Percentiles rank a stretch among this genome's conserved stretches.
Conservation (phyloP, 2,329 filamentous ascomycete species). For the Trichocomaceae sp. region DNA sequence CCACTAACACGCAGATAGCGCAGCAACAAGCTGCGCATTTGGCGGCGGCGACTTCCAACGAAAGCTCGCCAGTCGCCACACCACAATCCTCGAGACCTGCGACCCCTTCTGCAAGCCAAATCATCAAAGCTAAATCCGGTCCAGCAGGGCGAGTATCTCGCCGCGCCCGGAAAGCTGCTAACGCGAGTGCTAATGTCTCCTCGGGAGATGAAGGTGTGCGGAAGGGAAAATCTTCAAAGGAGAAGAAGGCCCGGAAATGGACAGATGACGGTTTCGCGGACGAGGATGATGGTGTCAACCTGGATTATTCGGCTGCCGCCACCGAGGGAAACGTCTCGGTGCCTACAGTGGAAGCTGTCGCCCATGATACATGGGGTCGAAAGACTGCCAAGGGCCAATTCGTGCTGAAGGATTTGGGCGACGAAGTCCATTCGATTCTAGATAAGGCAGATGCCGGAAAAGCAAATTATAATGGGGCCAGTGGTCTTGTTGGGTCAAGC, state of each 20-base stretch:
- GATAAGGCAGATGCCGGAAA: slow-evolving; percentile 67
- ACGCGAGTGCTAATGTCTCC: slow-evolving; percentile 47
- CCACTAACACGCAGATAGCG: slow-evolving; percentile 28
- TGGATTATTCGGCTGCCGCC: slow-evolving; percentile 79
- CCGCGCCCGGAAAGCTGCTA: slow-evolving; percentile 65
- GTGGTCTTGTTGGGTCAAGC: slow-evolving; percentile 69
- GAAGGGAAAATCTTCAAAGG: slow-evolving; percentile 48
- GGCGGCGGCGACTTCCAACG: slow-evolving; percentile 48
- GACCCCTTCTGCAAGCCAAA: slow-evolving; percentile 61
- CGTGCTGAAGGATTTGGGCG: slow-evolving; percentile 83
- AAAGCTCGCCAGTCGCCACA: slow-evolving; percentile 63
- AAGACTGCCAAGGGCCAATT: slow-evolving; percentile 85
- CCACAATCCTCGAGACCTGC: slow-evolving; percentile 72
- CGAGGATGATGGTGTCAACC: slow-evolving; percentile 69
- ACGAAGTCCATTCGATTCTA: slow-evolving; percentile 87
- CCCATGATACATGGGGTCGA: slow-evolving; percentile 75
- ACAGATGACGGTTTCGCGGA: slow-evolving; percentile 81
- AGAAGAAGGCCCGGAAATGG: slow-evolving; percentile 88
- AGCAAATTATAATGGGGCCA: slow-evolving; percentile 40
- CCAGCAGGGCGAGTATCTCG: slow-evolving; percentile 73
- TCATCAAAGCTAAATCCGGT: slow-evolving; percentile 66
- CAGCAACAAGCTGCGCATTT: slow-evolving; percentile 39
- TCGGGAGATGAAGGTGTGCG: slow-evolving; percentile 75
- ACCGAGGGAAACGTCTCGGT: slow-evolving; percentile 50
- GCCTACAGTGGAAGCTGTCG: slow-evolving; percentile 64